Evolutionary conservation across 371 early-diverging fungal species (phyloP).

Genomic region (Lichtheimia hyalospora): DNA sequence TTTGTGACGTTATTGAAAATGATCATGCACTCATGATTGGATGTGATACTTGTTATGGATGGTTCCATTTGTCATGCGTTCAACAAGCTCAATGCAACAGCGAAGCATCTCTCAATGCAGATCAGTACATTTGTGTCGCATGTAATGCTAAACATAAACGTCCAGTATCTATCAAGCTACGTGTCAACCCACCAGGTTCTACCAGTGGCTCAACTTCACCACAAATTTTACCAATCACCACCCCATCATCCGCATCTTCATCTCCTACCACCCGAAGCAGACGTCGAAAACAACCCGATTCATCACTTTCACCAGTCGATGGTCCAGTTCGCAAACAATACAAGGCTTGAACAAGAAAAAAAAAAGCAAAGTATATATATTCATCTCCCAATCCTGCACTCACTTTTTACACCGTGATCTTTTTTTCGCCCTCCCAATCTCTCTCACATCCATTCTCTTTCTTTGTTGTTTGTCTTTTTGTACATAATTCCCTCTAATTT

Average conservation of each 20-base stretch:
- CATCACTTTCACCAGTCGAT: background rate
- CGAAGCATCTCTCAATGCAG: slow-evolving; percentile 18
- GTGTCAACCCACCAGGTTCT: slow-evolving; percentile 10
- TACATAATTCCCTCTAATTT: background rate
- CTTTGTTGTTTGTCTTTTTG: background rate
- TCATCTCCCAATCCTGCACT: background rate
- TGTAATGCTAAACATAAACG: slow-evolving; percentile 4
- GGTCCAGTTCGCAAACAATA: slow-evolving; percentile 1
- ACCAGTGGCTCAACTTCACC: background rate
- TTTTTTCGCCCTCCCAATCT: background rate
- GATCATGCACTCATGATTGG: slow-evolving; percentile 40
- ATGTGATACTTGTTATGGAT: slow-evolving; percentile 62
- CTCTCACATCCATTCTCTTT: background rate
- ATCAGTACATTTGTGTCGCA: slow-evolving; percentile 19
- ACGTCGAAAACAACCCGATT: background rate
- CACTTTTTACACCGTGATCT: background rate
- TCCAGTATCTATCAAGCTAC: slow-evolving; percentile 7
- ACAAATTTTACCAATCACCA: background rate
- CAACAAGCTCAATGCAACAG: slow-evolving; percentile 15
- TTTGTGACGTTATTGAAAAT: background rate
- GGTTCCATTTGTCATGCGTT: slow-evolving; percentile 60
- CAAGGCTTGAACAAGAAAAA: background rate
- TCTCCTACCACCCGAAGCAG: background rate
- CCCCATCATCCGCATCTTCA: background rate
- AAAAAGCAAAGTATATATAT: background rate